Conservation (phyloP, 2,329 filamentous ascomycete species). For the Davidsoniella neocaledoniae region DNA sequence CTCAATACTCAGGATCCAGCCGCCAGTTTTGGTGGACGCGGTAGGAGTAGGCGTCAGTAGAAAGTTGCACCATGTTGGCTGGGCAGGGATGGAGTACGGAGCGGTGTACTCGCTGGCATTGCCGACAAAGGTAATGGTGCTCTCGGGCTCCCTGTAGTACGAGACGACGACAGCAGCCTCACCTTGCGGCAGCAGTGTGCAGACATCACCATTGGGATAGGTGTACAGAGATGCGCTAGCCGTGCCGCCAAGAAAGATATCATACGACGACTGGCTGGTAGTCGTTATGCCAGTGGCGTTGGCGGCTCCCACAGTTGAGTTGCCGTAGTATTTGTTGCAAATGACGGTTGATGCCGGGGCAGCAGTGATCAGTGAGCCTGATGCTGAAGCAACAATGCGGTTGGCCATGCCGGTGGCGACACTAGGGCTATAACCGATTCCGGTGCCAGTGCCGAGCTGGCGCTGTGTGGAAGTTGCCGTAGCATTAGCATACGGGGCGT, state of each 20-base stretch:
- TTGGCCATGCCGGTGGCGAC: neutral
- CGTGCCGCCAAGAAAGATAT: neutral
- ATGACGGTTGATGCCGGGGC: slow-evolving; percentile 5
- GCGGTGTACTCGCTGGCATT: slow-evolving; percentile 30
- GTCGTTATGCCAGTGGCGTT: neutral
- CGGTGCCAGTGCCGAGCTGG: neutral
- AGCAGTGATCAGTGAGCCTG: slow-evolving; percentile 3
- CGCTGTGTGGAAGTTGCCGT: neutral
- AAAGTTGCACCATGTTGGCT: slow-evolving; percentile 23
- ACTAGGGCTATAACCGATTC: neutral
- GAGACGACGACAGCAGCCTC: slow-evolving; percentile 25
- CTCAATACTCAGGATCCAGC: slow-evolving; percentile 9
- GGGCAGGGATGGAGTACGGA: slow-evolving; percentile 25
- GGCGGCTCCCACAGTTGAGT: neutral
- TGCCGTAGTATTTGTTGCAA: neutral
- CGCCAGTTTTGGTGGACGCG: slow-evolving; percentile 9
- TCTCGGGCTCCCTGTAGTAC: slow-evolving; percentile 25
- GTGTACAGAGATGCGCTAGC: slow-evolving; percentile 5
- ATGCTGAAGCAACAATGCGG: slow-evolving; percentile 1
- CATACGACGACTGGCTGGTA: slow-evolving; percentile 1
- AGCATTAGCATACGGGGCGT: slow-evolving; percentile 8
- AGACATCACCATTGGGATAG: slow-evolving; percentile 14
- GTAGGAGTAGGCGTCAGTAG: slow-evolving; percentile 5
- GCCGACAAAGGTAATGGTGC: slow-evolving; percentile 31
- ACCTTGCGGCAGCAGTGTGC: slow-evolving; percentile 19